Base-by-base conservation (phyloP, 106 monocot species). In the Xerophyta viscosa region DNA sequence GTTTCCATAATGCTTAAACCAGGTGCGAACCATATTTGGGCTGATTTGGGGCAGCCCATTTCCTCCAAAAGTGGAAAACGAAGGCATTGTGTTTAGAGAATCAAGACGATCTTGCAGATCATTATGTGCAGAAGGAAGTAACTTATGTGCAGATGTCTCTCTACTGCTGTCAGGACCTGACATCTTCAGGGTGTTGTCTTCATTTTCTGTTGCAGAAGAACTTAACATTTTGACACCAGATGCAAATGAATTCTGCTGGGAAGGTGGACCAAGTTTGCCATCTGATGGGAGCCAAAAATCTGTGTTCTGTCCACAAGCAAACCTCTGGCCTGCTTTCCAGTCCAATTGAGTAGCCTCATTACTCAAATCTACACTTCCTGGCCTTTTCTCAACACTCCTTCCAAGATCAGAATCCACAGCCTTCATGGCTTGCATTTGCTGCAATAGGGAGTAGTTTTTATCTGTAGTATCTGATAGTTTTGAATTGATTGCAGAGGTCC, bases 21-120 rank as follows among this genome's bases (percentile, higher is more conserved):
- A 79, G 0, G 71, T 53, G 20, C 71, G 65, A 55, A 66, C 68
- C 72, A 76, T 85, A 44, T 77, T 30, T 45, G 77, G 55, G 74
- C 47, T 67, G 46, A 71, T 60, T 2, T 39, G 50, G 7, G 8
- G 43, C 3, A n/a, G 46, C 24, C 68, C 58, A 46, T 19, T 55
- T 48, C 37, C 60, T 51, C 52, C 62, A 18, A 46, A 12, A 52
- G 45, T 46, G 50, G 56, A 27, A 20, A 37, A 10, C 13, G 13
- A 17, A 15, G 77, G 58, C 15, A 46, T 24, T 27, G 42, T 29
- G 43, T 5, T 46, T 18, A 41, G 30, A 37, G 47, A 54, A 41
- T 48, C 24, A 56, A 57, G 48, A 59, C 55, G 51, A 55, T 70
- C 73, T 56, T 60, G 62, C 13, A 66, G 24, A 54, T 60, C 57